Evolutionary conservation across 768 basidiomycete species (phyloP).

Genomic region (Lactarius psammicola): DNA sequence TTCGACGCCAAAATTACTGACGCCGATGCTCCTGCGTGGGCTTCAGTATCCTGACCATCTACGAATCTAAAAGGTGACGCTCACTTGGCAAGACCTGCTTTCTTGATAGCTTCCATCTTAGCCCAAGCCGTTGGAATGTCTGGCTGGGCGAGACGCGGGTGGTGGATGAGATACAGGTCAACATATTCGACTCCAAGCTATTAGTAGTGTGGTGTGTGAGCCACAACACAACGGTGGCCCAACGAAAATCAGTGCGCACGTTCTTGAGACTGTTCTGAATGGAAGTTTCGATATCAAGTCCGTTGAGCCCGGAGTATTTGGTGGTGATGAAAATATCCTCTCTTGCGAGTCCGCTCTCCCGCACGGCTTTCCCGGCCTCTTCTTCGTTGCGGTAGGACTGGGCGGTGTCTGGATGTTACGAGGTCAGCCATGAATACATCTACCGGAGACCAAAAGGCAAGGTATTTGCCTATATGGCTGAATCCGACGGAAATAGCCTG

Average conservation of each 20-base stretch:
- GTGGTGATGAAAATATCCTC: conserved; percentile 63
- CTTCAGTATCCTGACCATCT: not conserved
- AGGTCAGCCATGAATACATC: not conserved
- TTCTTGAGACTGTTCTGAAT: conserved; percentile 56
- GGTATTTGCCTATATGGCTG: conserved; percentile 53
- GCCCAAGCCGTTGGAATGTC: conserved; percentile 64
- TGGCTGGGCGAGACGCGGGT: conserved; percentile 50
- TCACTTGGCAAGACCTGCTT: conserved; percentile 57
- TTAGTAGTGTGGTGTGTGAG: not conserved
- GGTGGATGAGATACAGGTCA: conserved; percentile 71
- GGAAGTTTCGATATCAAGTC: conserved; percentile 52
- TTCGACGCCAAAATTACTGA: conserved; percentile 61
- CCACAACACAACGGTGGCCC: not conserved
- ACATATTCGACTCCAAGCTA: conserved; percentile 65
- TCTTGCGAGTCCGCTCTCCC: conserved; percentile 56
- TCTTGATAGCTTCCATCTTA: conserved; percentile 57
- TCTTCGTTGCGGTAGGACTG: conserved; percentile 60
- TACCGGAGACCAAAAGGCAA: not conserved
- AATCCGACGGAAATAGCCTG: conserved; percentile 63
- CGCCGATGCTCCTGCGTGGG: conserved; percentile 61
- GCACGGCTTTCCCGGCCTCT: conserved; percentile 49
- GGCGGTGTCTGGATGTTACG: conserved; percentile 51
- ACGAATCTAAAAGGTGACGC: conserved; percentile 18
- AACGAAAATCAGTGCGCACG: conserved; percentile 37
- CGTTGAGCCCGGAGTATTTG: conserved; percentile 55